Percentiles rank a stretch among this genome's conserved stretches.
phyloP scores from a whole-genome alignment of 2,329 filamentous ascomycete species.

The Cordyceps fumosorosea region DNA sequence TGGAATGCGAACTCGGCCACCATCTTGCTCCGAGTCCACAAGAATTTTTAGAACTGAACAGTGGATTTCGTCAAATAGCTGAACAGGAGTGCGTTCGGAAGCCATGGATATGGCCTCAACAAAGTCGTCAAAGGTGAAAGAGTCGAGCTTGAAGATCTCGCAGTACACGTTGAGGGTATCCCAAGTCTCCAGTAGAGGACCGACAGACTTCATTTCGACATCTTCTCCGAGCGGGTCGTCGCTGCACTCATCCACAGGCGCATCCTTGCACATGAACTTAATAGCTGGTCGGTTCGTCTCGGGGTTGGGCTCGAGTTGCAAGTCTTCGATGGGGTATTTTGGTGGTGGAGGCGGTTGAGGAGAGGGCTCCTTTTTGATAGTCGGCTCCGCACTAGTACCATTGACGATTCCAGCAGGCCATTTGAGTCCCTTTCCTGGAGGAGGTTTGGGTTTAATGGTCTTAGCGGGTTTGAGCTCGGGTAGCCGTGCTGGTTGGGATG shows the following conservation, averaged over 20 bases:
- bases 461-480: constrained; percentile 61
- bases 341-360: constrained; percentile 56
- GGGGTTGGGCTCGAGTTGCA: constrained; percentile 68
- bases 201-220: constrained; percentile 79
- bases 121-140: constrained; percentile 96
- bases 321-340: constrained; percentile 93
- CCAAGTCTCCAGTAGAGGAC: constrained; percentile 83
- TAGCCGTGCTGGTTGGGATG: constrained; percentile 43
- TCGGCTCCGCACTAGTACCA: constrained; percentile 27
- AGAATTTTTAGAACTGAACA: constrained; percentile 85
- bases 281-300: constrained; percentile 64
- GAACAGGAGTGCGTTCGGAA: constrained; percentile 66
- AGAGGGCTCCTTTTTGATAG: constrained; percentile 29
- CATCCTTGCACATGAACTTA: constrained; percentile 67
- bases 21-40: constrained; percentile 66
- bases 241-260: constrained; percentile 43
- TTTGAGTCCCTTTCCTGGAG: constrained; percentile 61
- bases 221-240: constrained; percentile 29
- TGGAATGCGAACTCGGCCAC: constrained; percentile 71
- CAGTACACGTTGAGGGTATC: constrained; percentile 98
- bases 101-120: constrained; percentile 78
- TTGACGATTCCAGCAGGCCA: constrained; percentile 26
- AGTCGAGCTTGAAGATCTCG: constrained; percentile 88
- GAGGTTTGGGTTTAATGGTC: background rate
- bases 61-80: constrained; percentile 84